phyloP scores from a whole-genome alignment of 1,284 basidiomycete genomes.

The Amylostereum chailletii region DNA sequence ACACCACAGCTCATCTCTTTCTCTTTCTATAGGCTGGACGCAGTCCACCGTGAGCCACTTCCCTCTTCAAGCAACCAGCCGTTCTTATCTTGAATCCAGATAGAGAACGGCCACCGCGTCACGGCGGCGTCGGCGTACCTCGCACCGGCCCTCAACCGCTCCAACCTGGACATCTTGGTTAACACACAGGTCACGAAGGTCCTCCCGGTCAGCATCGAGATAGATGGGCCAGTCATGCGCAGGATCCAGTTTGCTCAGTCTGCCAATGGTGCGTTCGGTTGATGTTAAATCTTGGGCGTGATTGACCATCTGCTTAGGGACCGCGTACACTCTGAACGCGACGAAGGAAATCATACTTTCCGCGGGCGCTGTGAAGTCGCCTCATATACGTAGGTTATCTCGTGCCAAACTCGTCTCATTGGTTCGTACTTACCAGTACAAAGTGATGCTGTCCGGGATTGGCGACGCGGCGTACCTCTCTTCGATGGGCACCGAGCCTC shows the following conservation, averaged over 20 bases:
- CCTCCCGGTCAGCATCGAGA: background rate
- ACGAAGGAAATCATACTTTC: conserved; percentile 36
- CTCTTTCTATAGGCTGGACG: background rate
- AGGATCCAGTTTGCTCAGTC: background rate
- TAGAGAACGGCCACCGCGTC: conserved; percentile 5
- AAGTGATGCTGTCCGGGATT: conserved; percentile 34
- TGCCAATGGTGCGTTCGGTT: background rate
- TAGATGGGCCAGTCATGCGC: background rate
- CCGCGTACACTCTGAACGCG: conserved; percentile 17
- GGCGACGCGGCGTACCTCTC: conserved; percentile 23
- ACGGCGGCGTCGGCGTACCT: conserved; percentile 7
- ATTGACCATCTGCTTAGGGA: background rate
- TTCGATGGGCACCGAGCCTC: conserved; percentile 17
- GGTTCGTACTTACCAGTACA: no score
- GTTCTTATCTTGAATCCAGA: conserved; percentile 1
- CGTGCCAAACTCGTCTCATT: no score
- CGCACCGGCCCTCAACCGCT: conserved; percentile 7
- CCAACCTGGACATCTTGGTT: conserved; percentile 10
- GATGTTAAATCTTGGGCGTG: background rate
- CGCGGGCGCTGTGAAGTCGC: conserved; percentile 30
- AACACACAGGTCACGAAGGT: conserved; percentile 10
- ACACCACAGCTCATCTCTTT: background rate
- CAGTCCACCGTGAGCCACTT: background rate
- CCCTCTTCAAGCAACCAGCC: background rate
- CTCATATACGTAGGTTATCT: conserved; percentile 23